phyloP scores from a whole-genome alignment of 768 basidiomycete genomes.

The Tricholoma hemisulphureum region DNA sequence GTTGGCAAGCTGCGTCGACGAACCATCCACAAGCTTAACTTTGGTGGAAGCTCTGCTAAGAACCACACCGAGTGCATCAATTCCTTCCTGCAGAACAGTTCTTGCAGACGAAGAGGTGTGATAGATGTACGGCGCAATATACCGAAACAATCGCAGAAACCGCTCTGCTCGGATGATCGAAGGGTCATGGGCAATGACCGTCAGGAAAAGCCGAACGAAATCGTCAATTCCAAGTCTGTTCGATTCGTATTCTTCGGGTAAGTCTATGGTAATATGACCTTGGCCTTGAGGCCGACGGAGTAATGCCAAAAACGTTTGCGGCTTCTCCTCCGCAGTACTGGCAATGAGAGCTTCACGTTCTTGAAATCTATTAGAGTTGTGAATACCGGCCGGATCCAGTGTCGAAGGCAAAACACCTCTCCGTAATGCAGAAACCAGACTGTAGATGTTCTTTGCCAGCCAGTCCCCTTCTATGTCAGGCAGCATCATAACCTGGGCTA shows the following conservation, averaged over 20 bases:
- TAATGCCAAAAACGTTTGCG: conserved; percentile 63
- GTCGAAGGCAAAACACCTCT: conserved; percentile 36
- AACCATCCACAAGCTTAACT: conserved; percentile 41
- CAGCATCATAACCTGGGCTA: conserved; percentile 53
- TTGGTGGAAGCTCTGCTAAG: conserved; percentile 45
- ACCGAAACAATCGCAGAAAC: conserved; percentile 62
- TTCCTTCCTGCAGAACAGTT: conserved; percentile 61
- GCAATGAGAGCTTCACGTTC: conserved; percentile 72
- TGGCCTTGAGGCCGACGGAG: conserved; percentile 46
- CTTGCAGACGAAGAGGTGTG: conserved; percentile 52
- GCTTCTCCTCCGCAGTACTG: conserved; percentile 68
- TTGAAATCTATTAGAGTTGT: conserved; percentile 57
- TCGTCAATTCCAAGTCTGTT: conserved; percentile 59
- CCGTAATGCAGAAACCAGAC: conserved; percentile 58
- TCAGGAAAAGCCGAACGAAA: conserved; percentile 69
- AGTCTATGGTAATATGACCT: conserved; percentile 40
- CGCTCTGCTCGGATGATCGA: conserved; percentile 64
- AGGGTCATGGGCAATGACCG: conserved; percentile 76
- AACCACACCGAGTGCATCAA: conserved; percentile 62
- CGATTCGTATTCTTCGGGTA: conserved; percentile 62
- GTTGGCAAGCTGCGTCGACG: conserved; percentile 22
- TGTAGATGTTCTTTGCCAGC: conserved; percentile 56
- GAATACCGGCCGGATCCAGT: conserved; percentile 66
- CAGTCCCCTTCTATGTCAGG: conserved; percentile 48
- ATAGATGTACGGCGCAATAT: conserved; percentile 56